Percentiles rank a stretch among this genome's conserved stretches.
These are phyloP conservation scores for Straminergon stramineum DNA, from an alignment of 225 moss, liverwort and hornwort genomes.

Conservation along the genomic window DNA sequence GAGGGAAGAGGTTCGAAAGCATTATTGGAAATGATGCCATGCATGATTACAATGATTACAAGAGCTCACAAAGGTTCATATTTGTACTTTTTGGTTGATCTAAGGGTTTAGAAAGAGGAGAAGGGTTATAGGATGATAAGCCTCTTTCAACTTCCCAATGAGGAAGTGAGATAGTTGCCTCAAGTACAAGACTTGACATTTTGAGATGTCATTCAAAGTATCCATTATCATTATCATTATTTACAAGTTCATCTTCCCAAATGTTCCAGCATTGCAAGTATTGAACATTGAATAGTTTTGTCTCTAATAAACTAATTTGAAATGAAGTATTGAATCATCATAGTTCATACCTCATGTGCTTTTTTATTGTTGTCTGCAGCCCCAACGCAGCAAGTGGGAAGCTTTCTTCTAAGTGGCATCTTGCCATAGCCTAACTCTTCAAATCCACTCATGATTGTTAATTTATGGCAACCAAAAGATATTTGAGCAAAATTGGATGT, in stretches of 20 bases:
- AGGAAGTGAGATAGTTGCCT: background rate
- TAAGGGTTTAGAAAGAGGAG: background rate
- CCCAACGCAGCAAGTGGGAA: background rate
- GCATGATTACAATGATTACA: background rate
- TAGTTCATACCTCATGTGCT: background rate
- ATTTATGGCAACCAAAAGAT: background rate
- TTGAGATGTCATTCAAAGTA: background rate
- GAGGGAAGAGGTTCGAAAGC: rapidly evolving
- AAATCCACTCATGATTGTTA: background rate
- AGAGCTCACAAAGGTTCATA: background rate
- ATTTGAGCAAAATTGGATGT: background rate
- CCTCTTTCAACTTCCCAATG: background rate
- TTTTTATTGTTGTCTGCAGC: background rate
- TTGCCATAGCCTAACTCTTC: background rate
- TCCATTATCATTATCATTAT: too few relatives aligned
- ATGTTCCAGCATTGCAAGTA: background rate
- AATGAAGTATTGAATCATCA: background rate
- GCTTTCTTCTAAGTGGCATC: background rate
- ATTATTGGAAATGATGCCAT: background rate
- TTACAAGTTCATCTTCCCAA: background rate
- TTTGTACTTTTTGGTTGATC: too few relatives aligned
- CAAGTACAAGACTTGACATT: background rate
- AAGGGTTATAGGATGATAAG: rapidly evolving
- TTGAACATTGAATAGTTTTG: background rate
- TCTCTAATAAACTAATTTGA: too few relatives aligned